Conservation (phyloP, 345 rosid genomes). For the Populus ilicifolia region DNA sequence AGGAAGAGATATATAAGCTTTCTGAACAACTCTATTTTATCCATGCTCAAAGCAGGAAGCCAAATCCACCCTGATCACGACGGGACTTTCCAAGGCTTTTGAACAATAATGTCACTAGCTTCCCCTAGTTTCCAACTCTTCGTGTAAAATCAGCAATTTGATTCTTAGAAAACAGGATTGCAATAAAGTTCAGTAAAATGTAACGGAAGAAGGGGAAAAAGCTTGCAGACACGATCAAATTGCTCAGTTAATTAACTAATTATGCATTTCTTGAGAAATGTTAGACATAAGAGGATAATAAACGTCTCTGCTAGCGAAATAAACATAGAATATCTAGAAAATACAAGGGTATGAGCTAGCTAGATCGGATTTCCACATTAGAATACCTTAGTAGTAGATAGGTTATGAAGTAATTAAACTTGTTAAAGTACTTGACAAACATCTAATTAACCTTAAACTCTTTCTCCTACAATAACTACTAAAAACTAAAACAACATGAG, state of each 20-base stretch:
- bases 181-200: neutral
- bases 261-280: neutral
- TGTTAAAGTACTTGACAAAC: neutral
- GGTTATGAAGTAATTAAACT: constrained; percentile 6
- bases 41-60: too few species aligned
- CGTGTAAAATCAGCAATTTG: neutral
- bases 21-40: too few species aligned
- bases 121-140: neutral
- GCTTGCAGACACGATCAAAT: neutral
- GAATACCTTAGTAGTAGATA: neutral
- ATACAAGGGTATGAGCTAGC: neutral
- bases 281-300: neutral
- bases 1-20: too few species aligned
- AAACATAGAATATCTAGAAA: neutral
- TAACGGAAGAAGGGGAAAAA: neutral
- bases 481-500: constrained; percentile 2
- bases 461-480: constrained; percentile 3
- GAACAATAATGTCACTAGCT: too few species aligned
- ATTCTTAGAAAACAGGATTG: neutral
- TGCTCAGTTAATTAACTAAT: neutral
- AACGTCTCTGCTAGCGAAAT: neutral
- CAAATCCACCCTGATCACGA: too few species aligned
- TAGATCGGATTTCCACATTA: constrained; percentile 3
- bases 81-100: too few species aligned
- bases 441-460: neutral